A percentile compares a stretch with the other conserved stretches of the same genome.
Conservation (phyloP, 306 rosid genomes). For the Lathyrus sativus region DNA sequence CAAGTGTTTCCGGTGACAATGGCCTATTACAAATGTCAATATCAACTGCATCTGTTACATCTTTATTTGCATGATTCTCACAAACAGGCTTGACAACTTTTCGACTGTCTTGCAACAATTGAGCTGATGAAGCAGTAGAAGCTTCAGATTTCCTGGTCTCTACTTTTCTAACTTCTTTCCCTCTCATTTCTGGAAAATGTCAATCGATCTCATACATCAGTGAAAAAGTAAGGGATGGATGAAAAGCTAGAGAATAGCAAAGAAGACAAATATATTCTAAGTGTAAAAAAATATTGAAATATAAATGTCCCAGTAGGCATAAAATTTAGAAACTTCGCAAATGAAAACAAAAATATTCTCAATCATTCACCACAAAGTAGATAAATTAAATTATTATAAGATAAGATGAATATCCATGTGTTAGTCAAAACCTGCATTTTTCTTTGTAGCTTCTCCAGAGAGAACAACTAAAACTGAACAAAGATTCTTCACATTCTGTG, state of each 20-base stretch:
- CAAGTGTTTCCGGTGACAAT: conserved; percentile 70
- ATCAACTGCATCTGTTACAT: conserved; percentile 49
- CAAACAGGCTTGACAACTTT: conserved; percentile 37
- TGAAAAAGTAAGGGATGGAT: conserved; percentile 5
- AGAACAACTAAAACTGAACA: conserved; percentile 69
- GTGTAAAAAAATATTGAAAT: conserved; percentile 12
- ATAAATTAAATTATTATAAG: conserved; percentile 31
- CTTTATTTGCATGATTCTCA: conserved; percentile 38
- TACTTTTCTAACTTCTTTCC: conserved; percentile 28
- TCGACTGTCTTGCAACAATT: conserved; percentile 41
- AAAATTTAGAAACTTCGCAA: conserved; percentile 24
- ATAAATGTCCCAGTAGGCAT: conserved; percentile 27
- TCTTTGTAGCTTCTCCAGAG: conserved; percentile 54
- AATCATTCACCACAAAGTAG: conserved; percentile 21
- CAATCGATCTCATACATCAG: conserved; percentile 9
- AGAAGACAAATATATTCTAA: conserved; percentile 23
- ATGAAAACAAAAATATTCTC: conserved; percentile 22
- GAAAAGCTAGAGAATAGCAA: conserved; percentile 12
- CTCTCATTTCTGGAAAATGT: conserved; percentile 46
- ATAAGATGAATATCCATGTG: background rate
- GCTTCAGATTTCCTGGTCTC: conserved; percentile 37
- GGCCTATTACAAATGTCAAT: conserved; percentile 46
- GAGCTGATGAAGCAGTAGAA: conserved; percentile 45
- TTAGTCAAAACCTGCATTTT: conserved; percentile 61
- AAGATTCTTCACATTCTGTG: conserved; percentile 63